These are phyloP conservation scores for Colletotrichum liaoningense DNA, from an alignment of 2,329 filamentous ascomycete species.

Conservation along the genomic window DNA sequence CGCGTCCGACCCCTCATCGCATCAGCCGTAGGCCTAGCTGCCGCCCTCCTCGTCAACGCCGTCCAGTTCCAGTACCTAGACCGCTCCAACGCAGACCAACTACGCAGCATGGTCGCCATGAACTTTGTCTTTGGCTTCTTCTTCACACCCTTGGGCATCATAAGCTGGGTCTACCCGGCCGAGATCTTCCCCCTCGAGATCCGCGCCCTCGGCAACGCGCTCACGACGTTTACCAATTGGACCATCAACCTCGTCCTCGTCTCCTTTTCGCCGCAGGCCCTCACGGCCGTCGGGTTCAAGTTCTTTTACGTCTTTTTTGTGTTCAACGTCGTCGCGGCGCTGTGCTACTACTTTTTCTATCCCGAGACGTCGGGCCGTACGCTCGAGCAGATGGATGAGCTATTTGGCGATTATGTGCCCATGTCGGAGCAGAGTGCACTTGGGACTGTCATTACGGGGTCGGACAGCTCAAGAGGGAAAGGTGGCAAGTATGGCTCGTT, in stretches of 20 bases:
- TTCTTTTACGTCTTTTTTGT: constrained; percentile 52
- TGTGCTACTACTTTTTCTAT: constrained; percentile 42
- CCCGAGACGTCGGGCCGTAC: constrained; percentile 47
- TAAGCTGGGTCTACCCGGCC: constrained; percentile 52
- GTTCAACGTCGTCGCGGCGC: constrained; percentile 40
- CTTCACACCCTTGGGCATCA: constrained; percentile 53
- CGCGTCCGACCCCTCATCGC: constrained; percentile 60
- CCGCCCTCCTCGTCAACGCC: constrained; percentile 43
- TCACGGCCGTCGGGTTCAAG: constrained; percentile 54
- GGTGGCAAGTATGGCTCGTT: constrained; percentile 4
- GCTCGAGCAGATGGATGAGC: constrained; percentile 49
- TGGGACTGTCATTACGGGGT: background rate
- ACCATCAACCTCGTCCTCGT: constrained; percentile 56
- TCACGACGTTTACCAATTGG: constrained; percentile 46
- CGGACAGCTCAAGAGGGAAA: background rate
- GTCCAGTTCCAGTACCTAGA: constrained; percentile 42
- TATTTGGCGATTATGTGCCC: constrained; percentile 43
- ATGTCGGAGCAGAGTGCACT: constrained; percentile 11
- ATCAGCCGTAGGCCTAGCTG: constrained; percentile 44
- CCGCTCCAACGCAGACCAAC: constrained; percentile 39
- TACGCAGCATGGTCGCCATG: constrained; percentile 46
- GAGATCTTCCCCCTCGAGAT: constrained; percentile 53
- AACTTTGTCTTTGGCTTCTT: constrained; percentile 48
- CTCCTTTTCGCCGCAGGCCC: constrained; percentile 59
- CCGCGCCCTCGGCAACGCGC: constrained; percentile 42